Base-by-base conservation (phyloP, 1,139 yeast species). In the Yamadazyma dushanensis region DNA sequence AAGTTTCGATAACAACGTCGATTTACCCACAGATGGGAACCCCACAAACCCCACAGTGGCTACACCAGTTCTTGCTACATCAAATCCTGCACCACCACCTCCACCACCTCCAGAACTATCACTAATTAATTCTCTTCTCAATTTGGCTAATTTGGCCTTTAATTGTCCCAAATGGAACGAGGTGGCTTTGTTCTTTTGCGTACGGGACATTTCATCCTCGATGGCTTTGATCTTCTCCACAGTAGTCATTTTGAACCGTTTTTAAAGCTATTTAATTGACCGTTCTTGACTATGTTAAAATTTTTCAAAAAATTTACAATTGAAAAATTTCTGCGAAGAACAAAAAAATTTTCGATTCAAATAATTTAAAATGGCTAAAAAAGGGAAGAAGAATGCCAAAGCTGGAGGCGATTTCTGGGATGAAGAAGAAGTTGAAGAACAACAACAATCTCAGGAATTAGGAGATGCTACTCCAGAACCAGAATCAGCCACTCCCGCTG, bases 1-100 rank as follows among this genome's bases (percentile, higher is more conserved):
- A 38, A 92, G 67, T 57, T 88, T 85, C 24, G 86, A 80, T 51
- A 92, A 74, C 40, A 92, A 64, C 0, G 99, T 92, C 13, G 88
- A 80, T 56, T 92, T 94, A 39, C 98, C 98, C n/a, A 92, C 98
- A 1, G 97, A 89, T 1, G 98, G 98, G 59, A 92, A 92, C 10
- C 99, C 99, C 34, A 92, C 96, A 59, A 90, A 90, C 11, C 98
- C 98, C 38, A 92, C 94, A 5, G 95, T 80, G 5, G 97, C 97
- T 8, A 86, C 96, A 65, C 98, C 98, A 0, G 97, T 90, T 62
- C 97, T 78, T 9, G 96, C 95, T 28, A 94, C 98, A 66, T 92
- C 99, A 63, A 92, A 92, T 4, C 98, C 98, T 16, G 77, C 78
- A 36, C 88, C 92, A 32, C 83, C 90, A 40, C 95, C 95, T 33